Evolutionary conservation across 768 basidiomycete species (phyloP), one percentile per base, ranked within the genome.

Genomic region (Mrakia frigida): DNA sequence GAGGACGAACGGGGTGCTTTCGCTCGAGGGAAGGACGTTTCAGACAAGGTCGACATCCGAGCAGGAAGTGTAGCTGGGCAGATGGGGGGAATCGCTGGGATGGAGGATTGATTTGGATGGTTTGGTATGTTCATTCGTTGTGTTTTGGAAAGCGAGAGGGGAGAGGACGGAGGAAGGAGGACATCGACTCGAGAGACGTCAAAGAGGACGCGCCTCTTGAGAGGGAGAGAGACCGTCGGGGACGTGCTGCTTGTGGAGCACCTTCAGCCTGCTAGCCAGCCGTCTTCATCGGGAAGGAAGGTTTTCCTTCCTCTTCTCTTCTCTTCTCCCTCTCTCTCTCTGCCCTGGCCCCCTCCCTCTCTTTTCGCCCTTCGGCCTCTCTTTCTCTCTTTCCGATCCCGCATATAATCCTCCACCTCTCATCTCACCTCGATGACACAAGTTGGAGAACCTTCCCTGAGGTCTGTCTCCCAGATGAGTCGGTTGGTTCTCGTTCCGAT

Each of bases 1-100:
- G 85, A 86, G 56, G 77, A 78, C 39, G 43, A 56, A 41, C 65
- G 77, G 11, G 77, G 77, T 1, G 77, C 77, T 4, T 78, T 78
- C 23, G 77, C 73, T 21, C 76, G 76, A 37, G 70, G 70, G 25
- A 60, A 67, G 53, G 76, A 77, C 46, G 76, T 77, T 6, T 53
- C 46, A 23, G 76, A 77, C 52, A 77, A 77, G 53, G 76, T 77
- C n/a, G 76, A 77, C 52, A 67, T 77, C 35, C 70, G 70, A 11
- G 46, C 59, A 1, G 50, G 50, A 1, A 25, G 52, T 4, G 23
- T 50, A 25, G 53, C 70, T 23, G 70, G 70, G 1, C 70, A 72
- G 53, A 72, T 72, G 35, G 70, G 70, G 9, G 70, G 70, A 3
- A 52, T 72, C 9, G 50, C 46, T 18, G 70, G 53, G 37, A 56